Evolutionary conservation across 148 eudicot genomes (phyloP).

Genomic region (Bassia scoparia): DNA sequence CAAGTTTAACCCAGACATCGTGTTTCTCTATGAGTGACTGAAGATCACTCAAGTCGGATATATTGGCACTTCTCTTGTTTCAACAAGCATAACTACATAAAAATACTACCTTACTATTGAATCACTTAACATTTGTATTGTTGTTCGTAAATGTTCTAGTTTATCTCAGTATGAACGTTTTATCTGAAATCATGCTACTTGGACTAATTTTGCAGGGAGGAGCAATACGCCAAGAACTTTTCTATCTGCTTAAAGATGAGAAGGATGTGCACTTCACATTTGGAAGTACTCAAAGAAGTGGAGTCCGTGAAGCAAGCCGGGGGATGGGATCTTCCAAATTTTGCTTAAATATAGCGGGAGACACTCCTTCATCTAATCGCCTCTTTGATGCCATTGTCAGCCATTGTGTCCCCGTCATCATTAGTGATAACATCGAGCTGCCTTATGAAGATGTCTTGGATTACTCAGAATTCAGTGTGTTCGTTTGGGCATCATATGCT

Average conservation of each 20-base stretch:
- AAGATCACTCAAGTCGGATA: not conserved
- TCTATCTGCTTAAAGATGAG: slow-evolving; percentile 66
- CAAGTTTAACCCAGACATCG: not conserved
- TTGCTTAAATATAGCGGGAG: slow-evolving; percentile 96
- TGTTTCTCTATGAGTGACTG: not conserved
- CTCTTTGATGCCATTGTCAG: slow-evolving; percentile 91
- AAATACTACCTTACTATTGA: not conserved
- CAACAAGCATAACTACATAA: not conserved
- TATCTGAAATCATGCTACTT: slow-evolving; percentile 2
- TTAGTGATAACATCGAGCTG: slow-evolving; percentile 89
- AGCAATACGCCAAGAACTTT: slow-evolving; percentile 69
- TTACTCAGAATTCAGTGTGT: slow-evolving; percentile 78
- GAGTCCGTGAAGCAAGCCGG: slow-evolving; percentile 50
- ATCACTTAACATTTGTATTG: not conserved
- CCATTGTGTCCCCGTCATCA: slow-evolving; percentile 92
- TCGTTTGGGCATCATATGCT: slow-evolving; percentile 68
- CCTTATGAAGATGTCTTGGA: slow-evolving; percentile 82
- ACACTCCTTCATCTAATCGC: slow-evolving; percentile 96
- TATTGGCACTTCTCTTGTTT: not conserved
- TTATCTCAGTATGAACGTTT: not conserved
- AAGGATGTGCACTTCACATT: slow-evolving; percentile 83
- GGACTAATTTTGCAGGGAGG: slow-evolving; percentile 65
- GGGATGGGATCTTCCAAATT: slow-evolving; percentile 96
- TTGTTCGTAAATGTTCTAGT: not conserved
- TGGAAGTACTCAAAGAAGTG: slow-evolving; percentile 68